phyloP scores from a whole-genome alignment of 495 filamentous ascomycete species.

The Zalerion maritima region DNA sequence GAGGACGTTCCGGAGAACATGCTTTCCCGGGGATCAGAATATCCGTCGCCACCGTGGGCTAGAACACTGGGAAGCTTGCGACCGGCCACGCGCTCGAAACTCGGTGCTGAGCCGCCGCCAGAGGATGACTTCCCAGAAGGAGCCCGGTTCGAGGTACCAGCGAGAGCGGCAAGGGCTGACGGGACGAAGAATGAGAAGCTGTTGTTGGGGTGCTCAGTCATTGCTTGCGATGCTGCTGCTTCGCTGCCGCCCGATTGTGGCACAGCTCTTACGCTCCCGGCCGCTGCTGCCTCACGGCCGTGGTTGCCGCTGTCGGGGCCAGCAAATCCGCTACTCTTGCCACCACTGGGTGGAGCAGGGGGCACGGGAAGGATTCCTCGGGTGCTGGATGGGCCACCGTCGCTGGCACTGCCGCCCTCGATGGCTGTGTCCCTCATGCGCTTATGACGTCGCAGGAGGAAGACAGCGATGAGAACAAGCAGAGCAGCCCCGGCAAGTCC shows the following conservation, averaged over 20 bases:
- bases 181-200: too few relatives aligned
- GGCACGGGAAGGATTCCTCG: constrained; percentile 40
- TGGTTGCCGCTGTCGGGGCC: constrained; percentile 31
- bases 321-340: constrained; percentile 29
- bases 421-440: constrained; percentile 16
- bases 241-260: constrained; percentile 10
- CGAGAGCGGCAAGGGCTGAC: too few relatives aligned
- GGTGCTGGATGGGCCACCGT: constrained; percentile 23
- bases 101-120: constrained; percentile 11
- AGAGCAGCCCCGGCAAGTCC: constrained; percentile 48
- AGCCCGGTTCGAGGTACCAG: constrained; percentile 14
- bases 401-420: constrained; percentile 15
- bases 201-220: too few relatives aligned
- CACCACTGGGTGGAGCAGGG: constrained; percentile 40
- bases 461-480: constrained; percentile 38
- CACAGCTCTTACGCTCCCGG: constrained; percentile 33
- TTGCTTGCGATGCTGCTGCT: constrained; percentile 5
- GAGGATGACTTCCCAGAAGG: constrained; percentile 15
- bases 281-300: constrained; percentile 25
- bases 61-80: constrained; percentile 60
- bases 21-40: constrained; percentile 39
- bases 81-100: constrained; percentile 47
- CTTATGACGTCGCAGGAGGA: constrained; percentile 41
- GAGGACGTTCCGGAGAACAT: constrained; percentile 29
- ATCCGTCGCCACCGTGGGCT: constrained; percentile 55